These are phyloP conservation scores for Sclerotiophoma versabilis DNA, from an alignment of 2,329 filamentous ascomycete species.

Conservation along the genomic window DNA sequence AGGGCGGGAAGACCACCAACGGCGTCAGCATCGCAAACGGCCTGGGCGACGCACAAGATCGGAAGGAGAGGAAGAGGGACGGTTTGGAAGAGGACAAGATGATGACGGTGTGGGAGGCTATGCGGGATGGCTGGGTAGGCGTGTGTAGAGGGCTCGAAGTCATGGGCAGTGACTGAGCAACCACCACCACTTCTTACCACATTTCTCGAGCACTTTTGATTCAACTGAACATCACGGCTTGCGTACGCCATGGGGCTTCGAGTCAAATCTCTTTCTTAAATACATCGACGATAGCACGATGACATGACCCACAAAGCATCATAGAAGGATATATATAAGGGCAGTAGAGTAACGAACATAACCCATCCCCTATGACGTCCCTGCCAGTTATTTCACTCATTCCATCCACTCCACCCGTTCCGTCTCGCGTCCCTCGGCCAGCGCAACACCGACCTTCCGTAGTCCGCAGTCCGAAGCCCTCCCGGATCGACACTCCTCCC, in stretches of 20 bases:
- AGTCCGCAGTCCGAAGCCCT: background rate
- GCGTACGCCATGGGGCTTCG: too few relatives aligned
- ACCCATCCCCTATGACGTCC: too few relatives aligned
- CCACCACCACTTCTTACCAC: background rate
- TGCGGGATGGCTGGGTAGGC: conserved; percentile 44
- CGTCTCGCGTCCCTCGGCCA: too few relatives aligned
- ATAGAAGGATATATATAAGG: background rate
- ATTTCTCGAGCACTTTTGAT: background rate
- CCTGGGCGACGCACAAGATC: conserved; percentile 33
- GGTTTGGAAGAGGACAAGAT: conserved; percentile 41
- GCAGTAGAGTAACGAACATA: too few relatives aligned
- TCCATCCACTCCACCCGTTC: too few relatives aligned
- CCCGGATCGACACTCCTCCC: background rate
- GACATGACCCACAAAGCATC: background rate
- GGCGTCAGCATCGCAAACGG: conserved; percentile 24
- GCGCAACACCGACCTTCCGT: background rate
- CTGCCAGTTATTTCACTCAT: too few relatives aligned
- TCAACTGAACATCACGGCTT: too few relatives aligned
- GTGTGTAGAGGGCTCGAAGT: conserved; percentile 44
- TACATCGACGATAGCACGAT: background rate
- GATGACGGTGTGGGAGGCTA: conserved; percentile 38
- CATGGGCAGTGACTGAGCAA: conserved; percentile 31
- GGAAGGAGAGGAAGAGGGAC: conserved; percentile 42
- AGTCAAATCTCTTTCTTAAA: too few relatives aligned
- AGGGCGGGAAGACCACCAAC: conserved; percentile 21